Evolutionary conservation across 2,329 filamentous ascomycete species (phyloP).

Genomic region (Anisogramma anomala): DNA sequence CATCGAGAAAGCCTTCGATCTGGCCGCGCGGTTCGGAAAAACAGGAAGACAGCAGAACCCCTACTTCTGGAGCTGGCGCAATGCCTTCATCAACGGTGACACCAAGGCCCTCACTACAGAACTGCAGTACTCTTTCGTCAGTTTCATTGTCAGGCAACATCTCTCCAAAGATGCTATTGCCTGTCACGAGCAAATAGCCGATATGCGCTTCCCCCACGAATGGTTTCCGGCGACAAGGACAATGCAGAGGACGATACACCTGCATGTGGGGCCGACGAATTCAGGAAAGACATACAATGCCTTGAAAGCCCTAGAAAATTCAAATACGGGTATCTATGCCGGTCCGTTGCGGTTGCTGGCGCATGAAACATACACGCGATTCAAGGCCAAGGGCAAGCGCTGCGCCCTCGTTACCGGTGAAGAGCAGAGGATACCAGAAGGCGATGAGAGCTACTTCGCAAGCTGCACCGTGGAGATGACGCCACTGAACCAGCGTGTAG

Average conservation of each 20-base stretch:
- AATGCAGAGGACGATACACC: slow-evolving; percentile 70
- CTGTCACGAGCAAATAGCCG: slow-evolving; percentile 57
- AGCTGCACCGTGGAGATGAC: slow-evolving; percentile 94
- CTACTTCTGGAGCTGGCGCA: slow-evolving; percentile 46
- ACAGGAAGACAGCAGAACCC: slow-evolving; percentile 35
- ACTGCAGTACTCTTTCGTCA: slow-evolving; percentile 57
- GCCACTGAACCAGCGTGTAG: slow-evolving; percentile 45
- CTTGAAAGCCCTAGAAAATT: slow-evolving; percentile 68
- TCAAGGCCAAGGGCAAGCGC: slow-evolving; percentile 62
- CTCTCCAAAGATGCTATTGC: slow-evolving; percentile 45
- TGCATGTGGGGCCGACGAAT: slow-evolving; percentile 95
- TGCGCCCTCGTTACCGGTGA: slow-evolving; percentile 86
- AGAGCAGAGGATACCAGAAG: slow-evolving; percentile 61
- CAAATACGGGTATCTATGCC: slow-evolving; percentile 71
- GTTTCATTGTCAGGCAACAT: slow-evolving; percentile 44
- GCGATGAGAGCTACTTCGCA: slow-evolving; percentile 47
- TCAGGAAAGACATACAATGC: slow-evolving; percentile 97
- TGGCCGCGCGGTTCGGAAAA: slow-evolving; percentile 28
- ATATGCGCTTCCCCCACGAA: slow-evolving; percentile 78
- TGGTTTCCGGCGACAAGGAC: slow-evolving; percentile 81
- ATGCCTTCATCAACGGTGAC: slow-evolving; percentile 46
- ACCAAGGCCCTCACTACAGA: slow-evolving; percentile 40
- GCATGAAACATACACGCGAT: slow-evolving; percentile 86
- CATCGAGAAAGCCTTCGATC: slow-evolving; percentile 32
- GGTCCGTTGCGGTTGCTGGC: slow-evolving; percentile 81